Evolutionary conservation across 208 protist species (phyloP).

Genomic region (Porcisia deanei): DNA sequence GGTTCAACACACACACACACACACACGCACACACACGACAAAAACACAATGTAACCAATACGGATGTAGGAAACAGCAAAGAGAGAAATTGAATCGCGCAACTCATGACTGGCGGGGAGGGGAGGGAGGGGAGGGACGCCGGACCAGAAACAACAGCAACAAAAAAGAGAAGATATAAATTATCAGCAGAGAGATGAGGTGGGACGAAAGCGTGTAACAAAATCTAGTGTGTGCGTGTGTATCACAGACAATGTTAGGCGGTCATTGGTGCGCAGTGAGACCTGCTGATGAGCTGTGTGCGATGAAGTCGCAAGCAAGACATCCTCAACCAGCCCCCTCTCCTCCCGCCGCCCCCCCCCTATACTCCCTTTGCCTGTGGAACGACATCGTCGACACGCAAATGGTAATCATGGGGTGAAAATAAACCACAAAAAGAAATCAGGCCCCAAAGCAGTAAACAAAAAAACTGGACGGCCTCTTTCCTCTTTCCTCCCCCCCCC

Average conservation of each 20-base stretch:
- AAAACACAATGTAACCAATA: not conserved
- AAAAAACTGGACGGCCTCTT: too few species aligned
- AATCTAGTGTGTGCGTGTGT: too few species aligned
- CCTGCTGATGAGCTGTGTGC: not conserved
- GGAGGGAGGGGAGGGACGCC: too few species aligned
- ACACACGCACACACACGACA: not conserved
- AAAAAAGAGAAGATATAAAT: too few species aligned
- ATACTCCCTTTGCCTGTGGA: not conserved
- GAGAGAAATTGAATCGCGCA: not conserved
- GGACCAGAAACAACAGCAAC: too few species aligned
- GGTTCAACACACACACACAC: not conserved
- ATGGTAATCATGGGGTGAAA: not conserved
- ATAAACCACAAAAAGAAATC: not conserved
- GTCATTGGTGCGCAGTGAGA: not conserved
- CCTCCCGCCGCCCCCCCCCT: not conserved
- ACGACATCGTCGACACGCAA: not conserved
- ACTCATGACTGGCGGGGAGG: too few species aligned
- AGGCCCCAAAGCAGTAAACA: not conserved
- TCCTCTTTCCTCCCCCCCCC: not conserved
- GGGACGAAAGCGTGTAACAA: not conserved
- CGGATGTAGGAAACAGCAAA: not conserved
- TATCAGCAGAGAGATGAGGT: not conserved
- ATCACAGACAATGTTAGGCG: not conserved
- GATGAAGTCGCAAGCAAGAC: not conserved
- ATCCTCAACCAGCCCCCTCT: too few species aligned